A percentile compares a stretch with the other conserved stretches of the same genome.
Conservation (phyloP, 768 basidiomycete species). For the Lentinula detonsa region DNA sequence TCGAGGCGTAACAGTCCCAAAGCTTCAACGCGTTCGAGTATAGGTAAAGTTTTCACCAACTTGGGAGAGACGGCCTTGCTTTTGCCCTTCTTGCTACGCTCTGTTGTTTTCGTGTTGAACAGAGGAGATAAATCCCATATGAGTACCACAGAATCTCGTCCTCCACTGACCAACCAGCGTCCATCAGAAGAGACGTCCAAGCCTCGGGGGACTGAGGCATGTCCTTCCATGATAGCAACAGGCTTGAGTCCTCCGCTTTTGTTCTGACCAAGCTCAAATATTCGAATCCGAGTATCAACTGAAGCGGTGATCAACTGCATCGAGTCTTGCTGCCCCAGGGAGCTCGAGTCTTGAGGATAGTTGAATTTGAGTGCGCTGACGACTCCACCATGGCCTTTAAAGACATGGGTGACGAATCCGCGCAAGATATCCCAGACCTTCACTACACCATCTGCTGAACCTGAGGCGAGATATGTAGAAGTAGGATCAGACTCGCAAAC, state of each 20-base stretch:
- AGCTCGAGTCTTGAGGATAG: conserved; percentile 59
- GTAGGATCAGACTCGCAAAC: conserved; percentile 81
- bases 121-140: conserved; percentile 77
- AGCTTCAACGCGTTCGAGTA: conserved; percentile 83
- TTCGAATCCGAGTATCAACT: conserved; percentile 86
- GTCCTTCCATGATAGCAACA: conserved; percentile 84
- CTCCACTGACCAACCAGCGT: conserved; percentile 85
- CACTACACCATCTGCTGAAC: conserved; percentile 92
- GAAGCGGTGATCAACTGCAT: conserved; percentile 89
- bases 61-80: conserved; percentile 43
- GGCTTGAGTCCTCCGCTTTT: conserved; percentile 51
- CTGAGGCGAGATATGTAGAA: conserved; percentile 88
- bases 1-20: conserved; percentile 62
- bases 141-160: conserved; percentile 87
- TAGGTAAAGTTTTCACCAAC: conserved; percentile 73
- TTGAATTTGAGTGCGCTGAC: conserved; percentile 87
- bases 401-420: conserved; percentile 89
- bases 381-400: conserved; percentile 97
- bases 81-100: conserved; percentile 37
- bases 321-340: conserved; percentile 35
- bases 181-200: conserved; percentile 83
- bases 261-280: conserved; percentile 77
- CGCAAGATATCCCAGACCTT: conserved; percentile 93
- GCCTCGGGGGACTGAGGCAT: conserved; percentile 90
- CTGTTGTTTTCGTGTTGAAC: conserved; percentile 7